Conservation (phyloP, 1,139 yeast species). For the Diutina scorzettiae region DNA sequence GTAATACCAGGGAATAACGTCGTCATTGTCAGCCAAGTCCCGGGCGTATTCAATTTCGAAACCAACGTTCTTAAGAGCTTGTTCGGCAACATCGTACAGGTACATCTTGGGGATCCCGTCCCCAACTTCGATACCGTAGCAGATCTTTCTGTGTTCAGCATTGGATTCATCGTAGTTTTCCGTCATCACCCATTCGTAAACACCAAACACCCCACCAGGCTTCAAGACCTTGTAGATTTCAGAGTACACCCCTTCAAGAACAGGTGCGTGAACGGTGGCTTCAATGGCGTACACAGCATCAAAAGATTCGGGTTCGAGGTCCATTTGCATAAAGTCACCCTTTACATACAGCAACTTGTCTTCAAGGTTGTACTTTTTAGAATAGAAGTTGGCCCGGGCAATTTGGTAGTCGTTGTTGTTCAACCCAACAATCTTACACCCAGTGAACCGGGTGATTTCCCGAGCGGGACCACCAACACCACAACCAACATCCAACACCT, state of each 20-base stretch:
- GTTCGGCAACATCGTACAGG: constrained; percentile 69
- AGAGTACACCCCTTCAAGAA: constrained; percentile 87
- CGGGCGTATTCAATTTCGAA: constrained; percentile 64
- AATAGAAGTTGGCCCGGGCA: constrained; percentile 79
- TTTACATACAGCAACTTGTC: constrained; percentile 77
- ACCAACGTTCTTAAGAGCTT: constrained; percentile 81
- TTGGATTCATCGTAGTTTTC: constrained; percentile 81
- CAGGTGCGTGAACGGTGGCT: constrained; percentile 98
- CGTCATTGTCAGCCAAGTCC: constrained; percentile 77
- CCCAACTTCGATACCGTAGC: constrained; percentile 95
- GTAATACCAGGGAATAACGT: constrained; percentile 94
- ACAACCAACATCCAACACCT: constrained; percentile 95
- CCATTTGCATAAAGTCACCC: constrained; percentile 99
- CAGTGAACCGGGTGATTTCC: constrained; percentile 87
- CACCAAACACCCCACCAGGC: constrained; percentile 97
- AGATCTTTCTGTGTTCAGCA: constrained; percentile 85
- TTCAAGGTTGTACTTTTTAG: constrained; percentile 51
- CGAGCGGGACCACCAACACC: constrained; percentile 99
- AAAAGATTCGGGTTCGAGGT: constrained; percentile 75
- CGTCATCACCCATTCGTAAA: constrained; percentile 99
- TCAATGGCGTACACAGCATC: constrained; percentile 98
- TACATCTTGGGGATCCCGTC: constrained; percentile 99
- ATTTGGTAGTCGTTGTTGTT: constrained; percentile 97
- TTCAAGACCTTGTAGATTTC: constrained; percentile 92
- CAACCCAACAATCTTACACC: constrained; percentile 76